phyloP scores from a whole-genome alignment of 345 rosid genomes.

The Diplotaxis tenuifolia region DNA sequence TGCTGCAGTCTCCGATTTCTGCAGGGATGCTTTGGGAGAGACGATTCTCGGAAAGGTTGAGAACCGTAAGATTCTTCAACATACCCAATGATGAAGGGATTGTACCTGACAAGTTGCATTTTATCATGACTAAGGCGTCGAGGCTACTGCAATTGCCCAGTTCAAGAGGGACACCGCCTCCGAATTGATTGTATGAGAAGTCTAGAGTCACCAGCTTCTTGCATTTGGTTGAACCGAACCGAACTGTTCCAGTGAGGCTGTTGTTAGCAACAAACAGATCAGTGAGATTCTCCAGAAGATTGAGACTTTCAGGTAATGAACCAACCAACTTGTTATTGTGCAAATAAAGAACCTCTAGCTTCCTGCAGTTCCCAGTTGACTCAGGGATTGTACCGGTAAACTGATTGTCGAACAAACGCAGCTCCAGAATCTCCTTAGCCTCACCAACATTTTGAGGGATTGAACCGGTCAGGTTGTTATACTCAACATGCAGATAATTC shows the following conservation, averaged over 20 bases:
- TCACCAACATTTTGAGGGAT: constrained; percentile 56
- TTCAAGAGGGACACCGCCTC: constrained; percentile 52
- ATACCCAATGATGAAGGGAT: constrained; percentile 68
- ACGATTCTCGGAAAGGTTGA: constrained; percentile 60
- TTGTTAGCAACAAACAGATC: constrained; percentile 45
- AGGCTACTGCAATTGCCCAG: constrained; percentile 62
- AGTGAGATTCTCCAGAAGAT: constrained; percentile 50
- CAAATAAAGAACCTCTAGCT: constrained; percentile 50
- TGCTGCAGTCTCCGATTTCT: constrained; percentile 60
- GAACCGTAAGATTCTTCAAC: constrained; percentile 45
- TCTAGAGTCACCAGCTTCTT: constrained; percentile 47
- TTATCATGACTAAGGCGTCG: constrained; percentile 40
- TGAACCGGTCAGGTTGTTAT: constrained; percentile 53
- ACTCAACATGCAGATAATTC: constrained; percentile 41
- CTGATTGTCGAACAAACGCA: constrained; percentile 46
- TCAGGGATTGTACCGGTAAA: constrained; percentile 62
- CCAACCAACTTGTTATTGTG: constrained; percentile 50
- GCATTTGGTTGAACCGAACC: constrained; percentile 48
- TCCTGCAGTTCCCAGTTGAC: constrained; percentile 58
- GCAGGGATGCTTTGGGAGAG: constrained; percentile 65
- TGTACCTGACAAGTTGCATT: constrained; percentile 46
- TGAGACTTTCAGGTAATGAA: constrained; percentile 54
- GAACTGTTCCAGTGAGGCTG: constrained; percentile 52
- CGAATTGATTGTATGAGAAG: constrained; percentile 54
- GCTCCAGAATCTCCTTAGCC: constrained; percentile 40